Base-by-base conservation (phyloP, 345 rosid genomes). In the Zanthoxylum bungeanum region DNA sequence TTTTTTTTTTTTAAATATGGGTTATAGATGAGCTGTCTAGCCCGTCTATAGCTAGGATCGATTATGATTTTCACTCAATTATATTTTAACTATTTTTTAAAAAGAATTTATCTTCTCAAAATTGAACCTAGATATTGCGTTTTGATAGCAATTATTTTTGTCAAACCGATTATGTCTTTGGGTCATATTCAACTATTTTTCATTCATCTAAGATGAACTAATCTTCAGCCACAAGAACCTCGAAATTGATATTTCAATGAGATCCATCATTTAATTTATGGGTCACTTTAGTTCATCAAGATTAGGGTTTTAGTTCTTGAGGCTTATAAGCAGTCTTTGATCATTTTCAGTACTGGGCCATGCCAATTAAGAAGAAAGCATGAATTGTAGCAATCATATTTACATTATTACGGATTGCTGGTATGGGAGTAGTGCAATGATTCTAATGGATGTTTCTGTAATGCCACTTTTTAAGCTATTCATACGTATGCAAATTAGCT, bases 391-490 rank as follows among this genome's bases (percentile, higher is more conserved):
- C 51, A 62, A 21, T 62, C 50, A 31, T 47, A 49, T 49, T 40
- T 28, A 30, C 57, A 30, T 46, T 46, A 64, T 7, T 3, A 52
- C 7, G 22, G 33, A 21, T 21, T 57, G 39, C 4, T 9, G 9
- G 36, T 16, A 1, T 19, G 7, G 21, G 56, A 64, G 66, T 22
- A 25, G 27, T 25, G 74, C 62, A 47, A 60, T 30, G 76, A 69
- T 72, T 28, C 42, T 76, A 69, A 60, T 79, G 83, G 83, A 34
- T 59, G 44, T 5, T 65, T 62, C 70, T 52, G 75, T 52, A 69
- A 79, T 62, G 57, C 58, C 69, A 58, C 71, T 76, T 53, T 22
- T n/a, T n/a, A n/a, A n/a, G n/a, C 46, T 42, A 25, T 60, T 67
- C 47, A 25, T 1, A 51, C 36, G 46, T 39, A 67, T 14, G 36